These are phyloP conservation scores for Claviceps quebecensis DNA, from an alignment of 2,329 filamentous ascomycete species.

Conservation along the genomic window DNA sequence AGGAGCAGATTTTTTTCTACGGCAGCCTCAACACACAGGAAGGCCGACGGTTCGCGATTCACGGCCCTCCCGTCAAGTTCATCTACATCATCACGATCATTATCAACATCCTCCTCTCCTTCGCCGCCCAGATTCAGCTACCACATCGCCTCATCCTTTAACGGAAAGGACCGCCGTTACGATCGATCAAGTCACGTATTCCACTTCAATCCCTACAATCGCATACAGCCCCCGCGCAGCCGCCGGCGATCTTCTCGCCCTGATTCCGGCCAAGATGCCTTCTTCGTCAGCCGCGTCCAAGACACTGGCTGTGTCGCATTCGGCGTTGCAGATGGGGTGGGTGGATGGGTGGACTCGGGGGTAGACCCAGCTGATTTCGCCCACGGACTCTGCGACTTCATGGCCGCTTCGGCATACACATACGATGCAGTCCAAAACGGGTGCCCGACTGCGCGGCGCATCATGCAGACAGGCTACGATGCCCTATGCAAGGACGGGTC, in stretches of 20 bases:
- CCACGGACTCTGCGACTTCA: slow-evolving; percentile 83
- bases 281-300: slow-evolving; percentile 78
- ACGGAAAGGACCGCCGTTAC: slow-evolving; percentile 56
- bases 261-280: slow-evolving; percentile 85
- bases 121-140: slow-evolving; percentile 40
- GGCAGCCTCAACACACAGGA: not conserved
- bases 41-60: not conserved
- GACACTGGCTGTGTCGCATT: slow-evolving; percentile 61
- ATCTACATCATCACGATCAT: slow-evolving; percentile 1
- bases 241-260: slow-evolving; percentile 36
- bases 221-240: slow-evolving; percentile 34
- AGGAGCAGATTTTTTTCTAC: not conserved
- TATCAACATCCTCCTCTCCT: slow-evolving; percentile 13
- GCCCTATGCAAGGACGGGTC: slow-evolving; percentile 58
- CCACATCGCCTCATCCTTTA: slow-evolving; percentile 60
- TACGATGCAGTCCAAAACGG: slow-evolving; percentile 26
- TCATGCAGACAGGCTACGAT: slow-evolving; percentile 79
- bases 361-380: slow-evolving; percentile 94
- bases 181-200: slow-evolving; percentile 56
- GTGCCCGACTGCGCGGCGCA: slow-evolving; percentile 44
- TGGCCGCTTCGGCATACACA: slow-evolving; percentile 61
- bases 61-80: slow-evolving; percentile 3
- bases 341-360: slow-evolving; percentile 84
- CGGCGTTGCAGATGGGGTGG: slow-evolving; percentile 86
- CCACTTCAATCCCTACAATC: slow-evolving; percentile 54